Evolutionary conservation across 1,139 yeast species (phyloP).

Genomic region (Meyerozyma carpophila): DNA sequence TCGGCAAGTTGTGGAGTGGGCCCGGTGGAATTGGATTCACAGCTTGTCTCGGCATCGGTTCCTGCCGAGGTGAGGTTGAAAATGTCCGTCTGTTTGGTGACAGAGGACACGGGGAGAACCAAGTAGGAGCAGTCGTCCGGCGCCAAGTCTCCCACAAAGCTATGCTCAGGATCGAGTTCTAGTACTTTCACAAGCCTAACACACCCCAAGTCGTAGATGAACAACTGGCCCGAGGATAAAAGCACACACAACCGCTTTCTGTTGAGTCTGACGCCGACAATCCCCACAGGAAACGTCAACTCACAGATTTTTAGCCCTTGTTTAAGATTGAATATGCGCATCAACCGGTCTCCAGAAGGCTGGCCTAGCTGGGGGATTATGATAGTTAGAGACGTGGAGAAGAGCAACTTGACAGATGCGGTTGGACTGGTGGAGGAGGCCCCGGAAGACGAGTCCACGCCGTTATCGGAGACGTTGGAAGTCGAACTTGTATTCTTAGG

Average conservation of each 20-base stretch:
- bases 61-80: constrained; percentile 14
- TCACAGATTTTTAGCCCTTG: constrained; percentile 67
- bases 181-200: constrained; percentile 63
- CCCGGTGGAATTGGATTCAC: constrained; percentile 6
- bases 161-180: constrained; percentile 32
- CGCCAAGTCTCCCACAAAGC: constrained; percentile 42
- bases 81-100: constrained; percentile 26
- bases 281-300: constrained; percentile 58
- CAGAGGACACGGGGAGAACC: constrained; percentile 28
- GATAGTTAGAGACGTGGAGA: constrained; percentile 64
- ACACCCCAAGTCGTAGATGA: constrained; percentile 68
- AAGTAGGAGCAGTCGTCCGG: constrained; percentile 45
- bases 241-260: constrained; percentile 60
- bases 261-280: constrained; percentile 59
- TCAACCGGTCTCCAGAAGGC: constrained; percentile 41
- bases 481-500: not conserved
- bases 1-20: constrained; percentile 6
- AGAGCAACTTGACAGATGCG: constrained; percentile 51
- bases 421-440: constrained; percentile 17
- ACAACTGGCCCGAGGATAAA: constrained; percentile 56
- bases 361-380: constrained; percentile 47
- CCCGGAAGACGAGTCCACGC: not conserved
- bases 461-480: not conserved
- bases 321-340: constrained; percentile 64
- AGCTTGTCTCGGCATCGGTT: constrained; percentile 7